Evolutionary conservation across 192 early-diverging fungal species (phyloP), one percentile per base, ranked within the genome.

Genomic region (Rhizophagus clarus): DNA sequence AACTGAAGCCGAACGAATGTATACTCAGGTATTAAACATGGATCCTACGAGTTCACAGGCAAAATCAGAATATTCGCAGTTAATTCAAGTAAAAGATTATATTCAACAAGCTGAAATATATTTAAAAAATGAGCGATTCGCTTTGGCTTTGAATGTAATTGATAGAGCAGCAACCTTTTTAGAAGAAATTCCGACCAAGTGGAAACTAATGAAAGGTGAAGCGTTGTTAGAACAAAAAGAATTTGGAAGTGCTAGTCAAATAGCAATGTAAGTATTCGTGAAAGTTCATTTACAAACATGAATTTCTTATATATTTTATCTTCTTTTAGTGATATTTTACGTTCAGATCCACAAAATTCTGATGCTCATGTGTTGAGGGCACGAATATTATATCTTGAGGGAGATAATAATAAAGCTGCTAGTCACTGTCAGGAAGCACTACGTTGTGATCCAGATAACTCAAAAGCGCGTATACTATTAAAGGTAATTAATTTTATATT

Each of bases 381-480:
- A 10, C 85, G 85, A 56, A 87, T 93, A 24, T 85, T 93, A 29
- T 95, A 93, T 81, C 82, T 93, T 42, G 90, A 93, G 87, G 86
- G 94, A 83, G 89, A 91, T 47, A 88, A 88, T 66, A 29, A 47
- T 66, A 89, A 91, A 80, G 83, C 89, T 24, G 77, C 76, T 1
- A 83, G 86, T 56, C 89, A 91, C 60, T 89, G 88, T 74, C 63
- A 74, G 20, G 87, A 92, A 69, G 92, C 94, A 7, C 81, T 96
- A 32, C 83, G 89, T 2, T 95, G 86, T 82, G 95, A 96, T 79
- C 95, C 94, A 14, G 95, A 96, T 84, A 90, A 94, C 79, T 79
- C 83, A 40, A 87, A 89, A 51, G 93, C 95, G 10, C 86, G 91
- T 26, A 79, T 83, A 47, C 77, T 96, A 31, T 78, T 92, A 80